Evolutionary conservation across 768 basidiomycete genomes (phyloP), one percentile per base, ranked within the genome.

Genomic region (Panaeolus cyanescens): DNA sequence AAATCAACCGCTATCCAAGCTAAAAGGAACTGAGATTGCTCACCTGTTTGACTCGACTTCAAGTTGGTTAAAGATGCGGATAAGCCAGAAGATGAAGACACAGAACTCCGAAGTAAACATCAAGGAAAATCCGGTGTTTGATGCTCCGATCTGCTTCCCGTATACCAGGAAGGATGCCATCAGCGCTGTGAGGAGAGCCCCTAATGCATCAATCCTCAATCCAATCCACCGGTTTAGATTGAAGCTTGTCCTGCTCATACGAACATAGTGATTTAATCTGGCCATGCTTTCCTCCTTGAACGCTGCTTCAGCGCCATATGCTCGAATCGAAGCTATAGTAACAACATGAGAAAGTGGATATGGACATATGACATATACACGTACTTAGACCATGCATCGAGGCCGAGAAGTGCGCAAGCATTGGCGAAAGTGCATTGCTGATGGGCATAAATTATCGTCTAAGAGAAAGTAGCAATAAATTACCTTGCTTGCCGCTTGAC

Each of bases 31-130:
- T 33, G 8, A 30, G 22, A 28, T n/a, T n/a, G n/a, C n/a, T n/a
- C n/a, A 67, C 71, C 69, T 72, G 25, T 70, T 72, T 4, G 64
- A 68, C 53, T 77, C 67, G 4, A 83, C 73, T 63, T 83, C 81
- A 20, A 82, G 74, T 13, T 75, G 69, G 56, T 83, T 83, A 54
- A 76, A 68, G 3, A 75, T 65, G 55, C 80, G 69, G 5, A 82
- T 77, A 69, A 76, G 75, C 74, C 75, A 82, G 42, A 90, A 69
- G 50, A 90, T 85, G 70, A 83, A 71, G 9, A 73, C 70, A 54
- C 82, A 84, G 70, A 90, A 89, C 2, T 76, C 79, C 34, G 87
- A 71, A 33, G 86, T 84, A 72, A 88, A 83, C 54, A 78, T 82
- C 20, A 90, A 71, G n/a, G 81, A 79, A 67, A 90, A 80, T 7